These are phyloP conservation scores for Pseudohalonectria lignicola DNA, from an alignment of 2,329 filamentous ascomycete species.

Conservation along the genomic window DNA sequence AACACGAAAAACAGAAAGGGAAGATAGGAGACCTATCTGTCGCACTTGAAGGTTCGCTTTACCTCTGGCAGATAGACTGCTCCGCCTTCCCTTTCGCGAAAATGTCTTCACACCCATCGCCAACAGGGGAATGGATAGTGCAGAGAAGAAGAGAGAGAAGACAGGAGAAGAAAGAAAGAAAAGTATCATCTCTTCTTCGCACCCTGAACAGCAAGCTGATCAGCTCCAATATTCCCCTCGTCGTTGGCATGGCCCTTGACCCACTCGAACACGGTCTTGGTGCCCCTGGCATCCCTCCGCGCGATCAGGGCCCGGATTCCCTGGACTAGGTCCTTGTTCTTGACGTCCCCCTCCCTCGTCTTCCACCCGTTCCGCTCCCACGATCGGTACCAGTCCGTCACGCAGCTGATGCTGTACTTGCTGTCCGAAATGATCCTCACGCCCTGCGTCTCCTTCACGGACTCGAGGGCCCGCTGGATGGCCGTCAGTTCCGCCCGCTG, in stretches of 20 bases:
- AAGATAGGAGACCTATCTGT: no score
- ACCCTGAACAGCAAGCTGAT: constrained; percentile 62
- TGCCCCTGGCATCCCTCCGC: constrained; percentile 49
- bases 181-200: constrained; percentile 28
- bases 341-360: constrained; percentile 59
- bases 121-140: no score
- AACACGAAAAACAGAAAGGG: no score
- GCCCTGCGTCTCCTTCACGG: constrained; percentile 54
- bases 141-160: neutral
- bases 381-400: constrained; percentile 68
- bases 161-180: neutral
- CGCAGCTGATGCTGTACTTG: constrained; percentile 81
- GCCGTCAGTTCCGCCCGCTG: constrained; percentile 92
- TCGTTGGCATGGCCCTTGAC: constrained; percentile 74
- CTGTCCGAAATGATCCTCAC: constrained; percentile 82
- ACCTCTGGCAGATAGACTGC: no score
- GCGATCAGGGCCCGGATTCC: constrained; percentile 61
- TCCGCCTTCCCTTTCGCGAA: no score
- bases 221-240: constrained; percentile 69
- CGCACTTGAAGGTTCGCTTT: no score
- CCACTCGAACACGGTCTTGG: constrained; percentile 67
- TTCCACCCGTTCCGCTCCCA: constrained; percentile 74
- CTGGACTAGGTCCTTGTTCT: constrained; percentile 78
- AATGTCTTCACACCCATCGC: no score
- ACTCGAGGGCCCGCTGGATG: constrained; percentile 71